Percentiles rank a stretch among this genome's conserved stretches.
Conservation (phyloP, 805 yeast species). For the Candida dendrica region DNA sequence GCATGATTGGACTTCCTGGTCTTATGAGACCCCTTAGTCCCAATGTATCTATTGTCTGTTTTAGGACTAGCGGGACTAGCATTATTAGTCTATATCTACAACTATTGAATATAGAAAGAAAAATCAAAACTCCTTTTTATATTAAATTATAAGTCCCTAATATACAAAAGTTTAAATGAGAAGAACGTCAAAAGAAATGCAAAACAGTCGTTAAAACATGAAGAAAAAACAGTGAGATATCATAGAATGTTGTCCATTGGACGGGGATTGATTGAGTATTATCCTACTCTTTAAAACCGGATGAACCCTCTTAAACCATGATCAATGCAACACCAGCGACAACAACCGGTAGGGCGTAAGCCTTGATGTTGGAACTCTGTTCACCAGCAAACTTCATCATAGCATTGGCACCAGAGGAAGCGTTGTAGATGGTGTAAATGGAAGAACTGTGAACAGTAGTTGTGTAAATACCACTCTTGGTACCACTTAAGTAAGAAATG, state of each 20-base stretch:
- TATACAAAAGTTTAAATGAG: too few relatives aligned
- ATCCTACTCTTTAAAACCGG: too few relatives aligned
- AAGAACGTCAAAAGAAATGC: background rate
- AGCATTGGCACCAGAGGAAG: conserved; percentile 1
- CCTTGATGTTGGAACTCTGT: background rate
- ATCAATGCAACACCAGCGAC: conserved; percentile 1
- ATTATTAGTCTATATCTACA: too few relatives aligned
- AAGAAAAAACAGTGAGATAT: background rate
- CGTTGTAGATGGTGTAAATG: background rate
- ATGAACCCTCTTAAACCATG: background rate
- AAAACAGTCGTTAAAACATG: background rate
- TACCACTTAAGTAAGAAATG: background rate
- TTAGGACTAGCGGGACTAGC: too few relatives aligned
- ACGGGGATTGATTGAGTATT: background rate
- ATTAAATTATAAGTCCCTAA: too few relatives aligned
- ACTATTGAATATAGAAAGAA: too few relatives aligned
- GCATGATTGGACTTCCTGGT: too few relatives aligned
- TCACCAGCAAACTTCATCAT: background rate
- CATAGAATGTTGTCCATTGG: background rate
- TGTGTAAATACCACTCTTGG: background rate
- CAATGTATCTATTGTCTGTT: too few relatives aligned
- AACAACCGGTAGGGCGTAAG: background rate
- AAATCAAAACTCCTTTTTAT: too few relatives aligned
- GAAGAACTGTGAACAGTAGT: background rate
- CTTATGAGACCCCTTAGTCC: too few relatives aligned